Evolutionary conservation across 345 rosid species (phyloP), one percentile per base, ranked within the genome.

Genomic region (Microcos paniculata): DNA sequence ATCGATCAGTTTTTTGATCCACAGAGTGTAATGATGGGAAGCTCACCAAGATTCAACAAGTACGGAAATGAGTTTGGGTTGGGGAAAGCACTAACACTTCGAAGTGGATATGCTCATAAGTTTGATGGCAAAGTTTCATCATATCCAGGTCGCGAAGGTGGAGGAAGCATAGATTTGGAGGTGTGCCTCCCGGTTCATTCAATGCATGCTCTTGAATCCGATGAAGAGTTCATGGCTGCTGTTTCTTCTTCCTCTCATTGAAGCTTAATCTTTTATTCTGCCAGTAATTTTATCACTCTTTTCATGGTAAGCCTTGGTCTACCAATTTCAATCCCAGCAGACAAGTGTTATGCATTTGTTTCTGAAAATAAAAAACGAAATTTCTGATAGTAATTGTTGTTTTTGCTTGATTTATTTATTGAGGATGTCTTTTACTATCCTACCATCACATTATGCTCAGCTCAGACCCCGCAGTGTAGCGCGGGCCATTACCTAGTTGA

Each of bases 21-120:
- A 0, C 7, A 65, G 46, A 90, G 88, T 42, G 79, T 92, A 75
- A 78, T 90, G 92, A 85, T 91, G 83, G 97, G 96, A 73, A 90
- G 98, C 77, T 94, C 97, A 0, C 97, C 96, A 4, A 82, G 94
- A 79, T 94, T 94, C 77, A 57, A 94, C 75, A 92, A 80, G 82
- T 94, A 92, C 2, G 94, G 94, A n/a, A 79, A 72, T 57, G 92
- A 92, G 42, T 94, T 94, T 65, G 98, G 96, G 42, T 53, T 92
- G 84, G 97, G 97, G 23, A 90, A 94, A 81, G 93, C 90, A 16
- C 16, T 87, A 80, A 82, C 89, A 15, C 87, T 89, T 68, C 81
- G 93, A 18, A 88, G 98, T 26, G 96, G 98, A 0, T 88, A 88
- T 28, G 89, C 88, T 0, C 74, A 88, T 67, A 92, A 92, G 85